Percentiles rank a stretch among this genome's conserved stretches.
Conservation (phyloP, 2,329 filamentous ascomycete species). For the Zymoseptoria brevis region DNA sequence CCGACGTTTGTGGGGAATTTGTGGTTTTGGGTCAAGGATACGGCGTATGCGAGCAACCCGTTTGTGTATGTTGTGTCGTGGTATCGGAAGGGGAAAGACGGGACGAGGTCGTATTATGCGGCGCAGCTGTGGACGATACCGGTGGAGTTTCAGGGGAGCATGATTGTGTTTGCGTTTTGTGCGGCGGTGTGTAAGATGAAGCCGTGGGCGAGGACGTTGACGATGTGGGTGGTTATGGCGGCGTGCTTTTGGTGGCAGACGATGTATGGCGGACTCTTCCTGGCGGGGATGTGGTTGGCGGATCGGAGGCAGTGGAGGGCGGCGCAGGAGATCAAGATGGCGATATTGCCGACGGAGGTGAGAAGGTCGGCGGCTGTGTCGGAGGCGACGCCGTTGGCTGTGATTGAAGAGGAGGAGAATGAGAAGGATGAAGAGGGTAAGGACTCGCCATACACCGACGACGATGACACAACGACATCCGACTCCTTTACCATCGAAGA, state of each 20-base stretch:
- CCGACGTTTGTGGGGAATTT: background rate
- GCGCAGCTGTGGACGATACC: conserved; percentile 9
- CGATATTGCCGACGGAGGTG: background rate
- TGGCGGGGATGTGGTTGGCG: conserved; percentile 3
- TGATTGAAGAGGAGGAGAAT: background rate
- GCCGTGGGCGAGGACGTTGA: conserved; percentile 5
- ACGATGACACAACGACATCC: background rate
- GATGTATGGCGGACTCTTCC: background rate
- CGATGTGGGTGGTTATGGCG: conserved; percentile 2
- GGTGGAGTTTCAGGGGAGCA: conserved; percentile 6
- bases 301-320: background rate
- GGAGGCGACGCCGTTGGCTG: background rate
- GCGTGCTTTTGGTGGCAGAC: conserved; percentile 3
- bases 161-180: conserved; percentile 8
- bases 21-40: background rate
- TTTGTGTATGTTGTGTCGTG: background rate
- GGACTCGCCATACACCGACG: background rate
- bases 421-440: background rate
- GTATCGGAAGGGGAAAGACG: background rate
- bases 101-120: background rate
- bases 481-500: background rate
- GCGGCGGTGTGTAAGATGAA: background rate
- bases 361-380: background rate
- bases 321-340: background rate
- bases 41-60: background rate